A percentile compares a stretch with the other conserved stretches of the same genome.
Evolutionary conservation across 306 rosid species (phyloP).

Genomic region (Vigna angularis): DNA sequence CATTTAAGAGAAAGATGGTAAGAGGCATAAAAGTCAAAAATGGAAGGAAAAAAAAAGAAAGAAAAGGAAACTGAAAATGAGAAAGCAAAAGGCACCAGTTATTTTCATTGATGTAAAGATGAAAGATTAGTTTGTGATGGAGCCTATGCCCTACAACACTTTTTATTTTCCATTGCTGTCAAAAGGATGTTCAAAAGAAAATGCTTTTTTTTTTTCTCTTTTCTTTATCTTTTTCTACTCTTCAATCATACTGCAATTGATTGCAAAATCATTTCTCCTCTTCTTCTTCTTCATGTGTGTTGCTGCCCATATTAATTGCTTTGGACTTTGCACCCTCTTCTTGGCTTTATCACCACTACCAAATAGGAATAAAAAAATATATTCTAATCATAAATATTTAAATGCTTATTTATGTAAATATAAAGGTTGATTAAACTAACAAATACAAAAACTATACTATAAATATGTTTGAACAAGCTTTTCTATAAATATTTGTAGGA

Average conservation of each 20-base stretch:
- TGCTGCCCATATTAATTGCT: conserved; percentile 40
- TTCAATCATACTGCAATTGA: conserved; percentile 84
- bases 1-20: too few species aligned
- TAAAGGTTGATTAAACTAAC: too few species aligned
- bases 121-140: not conserved
- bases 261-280: conserved; percentile 65
- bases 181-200: conserved; percentile 55
- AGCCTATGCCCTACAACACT: conserved; percentile 39
- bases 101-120: not conserved
- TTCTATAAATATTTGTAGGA: too few species aligned
- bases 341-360: not conserved
- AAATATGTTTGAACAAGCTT: too few species aligned
- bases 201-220: conserved; percentile 40
- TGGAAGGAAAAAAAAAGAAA: conserved; percentile 34
- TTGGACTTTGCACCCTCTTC: conserved; percentile 49
- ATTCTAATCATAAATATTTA: too few species aligned
- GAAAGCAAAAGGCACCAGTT: conserved; percentile 23
- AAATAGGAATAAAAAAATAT: too few species aligned
- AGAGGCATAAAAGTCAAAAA: conserved; percentile 46
- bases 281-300: not conserved
- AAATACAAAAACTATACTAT: too few species aligned
- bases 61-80: not conserved
- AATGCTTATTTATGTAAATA: too few species aligned
- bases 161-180: conserved; percentile 41
- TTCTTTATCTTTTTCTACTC: conserved; percentile 43